Conservation (phyloP, 176 grass and related monocot species). For the Pharus latifolius region DNA sequence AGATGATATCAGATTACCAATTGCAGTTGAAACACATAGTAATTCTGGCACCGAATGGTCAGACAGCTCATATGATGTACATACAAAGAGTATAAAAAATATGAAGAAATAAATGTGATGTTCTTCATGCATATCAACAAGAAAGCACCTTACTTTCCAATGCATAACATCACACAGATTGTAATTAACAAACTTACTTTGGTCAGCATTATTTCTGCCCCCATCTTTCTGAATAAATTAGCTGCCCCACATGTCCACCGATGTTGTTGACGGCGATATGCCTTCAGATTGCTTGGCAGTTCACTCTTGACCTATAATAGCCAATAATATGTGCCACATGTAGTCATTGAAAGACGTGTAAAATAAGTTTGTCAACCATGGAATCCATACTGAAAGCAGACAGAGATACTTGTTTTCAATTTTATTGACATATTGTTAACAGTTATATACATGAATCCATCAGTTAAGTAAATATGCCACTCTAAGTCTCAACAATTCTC, state of each 20-base stretch:
- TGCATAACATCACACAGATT: neutral
- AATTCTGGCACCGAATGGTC: neutral
- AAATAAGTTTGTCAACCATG: too few relatives aligned
- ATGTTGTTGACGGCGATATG: constrained; percentile 85
- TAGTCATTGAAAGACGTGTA: too few relatives aligned
- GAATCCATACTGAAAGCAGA: neutral
- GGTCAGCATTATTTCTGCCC: constrained; percentile 42
- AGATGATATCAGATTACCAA: constrained; percentile 16
- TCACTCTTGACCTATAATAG: constrained; percentile 84
- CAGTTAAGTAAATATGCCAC: neutral
- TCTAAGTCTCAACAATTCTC: neutral
- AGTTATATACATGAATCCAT: neutral
- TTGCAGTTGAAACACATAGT: neutral
- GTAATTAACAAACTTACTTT: constrained; percentile 33
- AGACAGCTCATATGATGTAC: neutral
- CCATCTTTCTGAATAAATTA: constrained; percentile 82
- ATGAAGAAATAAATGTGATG: neutral
- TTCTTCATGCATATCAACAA: neutral
- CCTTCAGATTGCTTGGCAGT: constrained; percentile 77
- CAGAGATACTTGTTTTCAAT: neutral
- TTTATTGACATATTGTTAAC: neutral
- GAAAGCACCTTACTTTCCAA: neutral
- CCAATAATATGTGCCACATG: neutral
- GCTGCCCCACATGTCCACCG: constrained; percentile 93
- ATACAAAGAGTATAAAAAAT: neutral